A percentile compares a stretch with the other conserved stretches of the same genome.
These are phyloP conservation scores for Pythium apleroticum DNA, from an alignment of 352 stramenopile genomes.

Conservation along the genomic window DNA sequence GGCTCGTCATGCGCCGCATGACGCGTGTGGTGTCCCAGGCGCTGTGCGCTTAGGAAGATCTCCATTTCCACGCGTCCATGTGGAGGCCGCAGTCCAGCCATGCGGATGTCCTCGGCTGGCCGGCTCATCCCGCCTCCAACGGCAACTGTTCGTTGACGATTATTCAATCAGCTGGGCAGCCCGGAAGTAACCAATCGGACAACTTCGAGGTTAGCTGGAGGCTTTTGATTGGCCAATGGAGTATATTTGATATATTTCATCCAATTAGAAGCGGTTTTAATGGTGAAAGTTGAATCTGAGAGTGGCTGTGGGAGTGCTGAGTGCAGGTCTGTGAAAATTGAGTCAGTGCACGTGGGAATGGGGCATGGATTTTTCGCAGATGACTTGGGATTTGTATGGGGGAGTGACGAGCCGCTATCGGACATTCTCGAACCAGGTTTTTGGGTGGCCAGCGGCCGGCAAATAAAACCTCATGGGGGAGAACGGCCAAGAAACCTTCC, in stretches of 20 bases:
- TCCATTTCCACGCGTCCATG: not conserved
- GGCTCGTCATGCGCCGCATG: no score
- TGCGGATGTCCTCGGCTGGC: no score
- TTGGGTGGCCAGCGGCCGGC: no score
- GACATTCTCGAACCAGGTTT: constrained; percentile 25
- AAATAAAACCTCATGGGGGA: constrained; percentile 32
- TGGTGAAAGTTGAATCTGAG: not conserved
- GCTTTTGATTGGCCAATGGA: not conserved
- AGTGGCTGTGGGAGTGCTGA: constrained; percentile 5
- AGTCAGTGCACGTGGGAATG: constrained; percentile 14
- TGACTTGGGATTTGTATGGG: constrained; percentile 7
- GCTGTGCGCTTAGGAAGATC: no score
- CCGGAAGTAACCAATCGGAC: not conserved
- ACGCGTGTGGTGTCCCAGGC: no score
- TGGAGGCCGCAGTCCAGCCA: not conserved
- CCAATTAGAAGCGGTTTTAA: not conserved
- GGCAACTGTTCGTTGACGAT: not conserved
- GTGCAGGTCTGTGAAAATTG: constrained; percentile 15
- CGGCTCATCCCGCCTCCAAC: not conserved
- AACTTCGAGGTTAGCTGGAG: constrained; percentile 3
- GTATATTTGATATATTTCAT: not conserved
- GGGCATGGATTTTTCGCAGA: not conserved
- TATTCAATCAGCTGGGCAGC: constrained; percentile 2
- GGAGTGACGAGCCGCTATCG: constrained; percentile 5
- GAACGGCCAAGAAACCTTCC: not conserved